Conservation (phyloP, 164 flowering plant species). For the Stephania yunnanensis region DNA sequence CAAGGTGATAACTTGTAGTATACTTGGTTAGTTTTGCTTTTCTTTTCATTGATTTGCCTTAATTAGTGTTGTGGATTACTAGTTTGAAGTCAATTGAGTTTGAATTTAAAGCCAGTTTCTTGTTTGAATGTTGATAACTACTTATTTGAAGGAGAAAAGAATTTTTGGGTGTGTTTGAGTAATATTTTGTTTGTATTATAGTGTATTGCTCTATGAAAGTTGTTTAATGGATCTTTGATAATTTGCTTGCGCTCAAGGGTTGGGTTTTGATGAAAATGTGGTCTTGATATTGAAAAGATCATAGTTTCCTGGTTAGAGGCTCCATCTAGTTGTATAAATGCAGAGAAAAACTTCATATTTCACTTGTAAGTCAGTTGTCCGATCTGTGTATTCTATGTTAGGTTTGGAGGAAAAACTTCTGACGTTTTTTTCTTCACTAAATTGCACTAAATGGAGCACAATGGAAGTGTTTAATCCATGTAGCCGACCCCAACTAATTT, state of each 20-base stretch:
- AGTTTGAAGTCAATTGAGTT: background rate
- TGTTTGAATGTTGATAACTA: too few species aligned
- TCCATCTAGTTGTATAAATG: background rate
- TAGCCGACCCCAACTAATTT: too few species aligned
- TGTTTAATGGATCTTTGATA: background rate
- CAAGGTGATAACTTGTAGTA: conserved; percentile 32
- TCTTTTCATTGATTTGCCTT: background rate
- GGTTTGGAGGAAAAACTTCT: background rate
- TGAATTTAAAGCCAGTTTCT: background rate
- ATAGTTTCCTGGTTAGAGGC: background rate
- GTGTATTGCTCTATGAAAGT: background rate
- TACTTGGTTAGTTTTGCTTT: background rate
- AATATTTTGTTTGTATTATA: too few species aligned
- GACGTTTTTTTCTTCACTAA: background rate
- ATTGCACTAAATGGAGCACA: too few species aligned
- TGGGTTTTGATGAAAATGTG: background rate
- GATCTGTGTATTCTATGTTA: background rate
- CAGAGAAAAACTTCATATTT: background rate
- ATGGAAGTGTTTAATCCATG: too few species aligned
- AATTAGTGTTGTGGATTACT: background rate
- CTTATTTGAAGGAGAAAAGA: too few species aligned
- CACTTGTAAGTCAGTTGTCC: background rate
- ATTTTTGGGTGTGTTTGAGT: too few species aligned
- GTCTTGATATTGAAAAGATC: background rate
- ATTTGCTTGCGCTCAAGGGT: background rate